A percentile compares a stretch with the other conserved stretches of the same genome.
phyloP scores from a whole-genome alignment of 2,329 filamentous ascomycete genomes.

The Microdochium trichocladiopsis region DNA sequence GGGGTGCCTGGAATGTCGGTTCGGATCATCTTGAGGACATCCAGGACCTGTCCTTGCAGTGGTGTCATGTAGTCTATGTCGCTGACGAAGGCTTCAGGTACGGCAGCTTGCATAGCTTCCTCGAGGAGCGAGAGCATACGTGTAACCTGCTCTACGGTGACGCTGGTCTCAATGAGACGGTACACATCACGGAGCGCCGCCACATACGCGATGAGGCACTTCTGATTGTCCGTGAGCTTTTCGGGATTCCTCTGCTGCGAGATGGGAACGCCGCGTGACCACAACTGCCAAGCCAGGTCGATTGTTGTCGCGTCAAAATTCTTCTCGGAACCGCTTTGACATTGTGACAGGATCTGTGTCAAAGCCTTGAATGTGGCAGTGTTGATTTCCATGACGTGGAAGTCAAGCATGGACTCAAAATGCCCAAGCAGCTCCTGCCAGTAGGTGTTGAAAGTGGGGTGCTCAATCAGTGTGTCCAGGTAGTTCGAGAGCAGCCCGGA shows the following conservation, averaged over 20 bases:
- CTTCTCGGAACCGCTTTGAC: conserved; percentile 31
- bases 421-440: conserved; percentile 71
- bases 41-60: conserved; percentile 63
- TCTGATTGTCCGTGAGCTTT: conserved; percentile 61
- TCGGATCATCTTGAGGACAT: conserved; percentile 59
- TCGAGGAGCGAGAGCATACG: conserved; percentile 67
- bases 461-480: conserved; percentile 61
- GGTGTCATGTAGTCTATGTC: conserved; percentile 69
- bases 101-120: conserved; percentile 64
- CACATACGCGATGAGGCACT: conserved; percentile 79
- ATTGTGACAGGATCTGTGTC: conserved; percentile 52
- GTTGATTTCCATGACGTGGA: conserved; percentile 61
- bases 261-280: conserved; percentile 59
- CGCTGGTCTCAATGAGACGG: conserved; percentile 57
- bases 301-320: conserved; percentile 45
- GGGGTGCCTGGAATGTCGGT: conserved; percentile 60
- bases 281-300: conserved; percentile 60
- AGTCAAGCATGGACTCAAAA: conserved; percentile 56
- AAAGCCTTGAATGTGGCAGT: conserved; percentile 65
- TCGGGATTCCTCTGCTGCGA: conserved; percentile 31
- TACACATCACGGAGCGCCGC: conserved; percentile 72
- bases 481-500: conserved; percentile 70
- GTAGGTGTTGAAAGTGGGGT: conserved; percentile 60
- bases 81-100: conserved; percentile 58
- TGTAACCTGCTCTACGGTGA: conserved; percentile 55